phyloP scores from a whole-genome alignment of 2,329 filamentous ascomycete genomes.

The Neopestalotiopsis clavispora region DNA sequence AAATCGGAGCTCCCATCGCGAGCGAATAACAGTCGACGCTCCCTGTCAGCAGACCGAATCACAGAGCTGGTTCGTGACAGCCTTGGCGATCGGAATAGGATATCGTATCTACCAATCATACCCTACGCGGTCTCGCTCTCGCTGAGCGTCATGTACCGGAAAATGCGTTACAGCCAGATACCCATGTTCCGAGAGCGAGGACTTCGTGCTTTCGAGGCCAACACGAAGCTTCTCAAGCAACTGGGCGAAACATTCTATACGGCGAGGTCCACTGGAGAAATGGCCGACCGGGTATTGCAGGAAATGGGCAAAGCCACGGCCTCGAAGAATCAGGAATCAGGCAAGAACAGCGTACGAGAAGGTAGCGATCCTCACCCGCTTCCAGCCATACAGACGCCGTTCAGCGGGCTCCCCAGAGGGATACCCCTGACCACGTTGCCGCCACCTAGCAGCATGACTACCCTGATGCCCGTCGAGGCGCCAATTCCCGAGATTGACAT shows the following conservation, averaged over 20 bases:
- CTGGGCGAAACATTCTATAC: constrained; percentile 65
- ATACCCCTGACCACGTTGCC: constrained; percentile 9
- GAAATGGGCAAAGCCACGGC: constrained; percentile 61
- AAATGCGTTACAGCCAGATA: constrained; percentile 65
- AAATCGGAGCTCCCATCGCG: constrained; percentile 47
- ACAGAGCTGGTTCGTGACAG: constrained; percentile 58
- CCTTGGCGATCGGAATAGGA: constrained; percentile 44
- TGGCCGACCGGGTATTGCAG: constrained; percentile 59
- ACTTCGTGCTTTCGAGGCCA: constrained; percentile 57
- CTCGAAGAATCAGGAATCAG: constrained; percentile 43
- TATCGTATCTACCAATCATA: constrained; percentile 58
- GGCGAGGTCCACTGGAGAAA: constrained; percentile 56
- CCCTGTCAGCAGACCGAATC: constrained; percentile 62
- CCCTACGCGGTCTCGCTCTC: constrained; percentile 67
- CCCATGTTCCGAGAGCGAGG: constrained; percentile 64
- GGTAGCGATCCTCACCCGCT: constrained; percentile 26
- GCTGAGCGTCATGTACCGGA: constrained; percentile 65
- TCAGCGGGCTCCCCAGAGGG: neutral
- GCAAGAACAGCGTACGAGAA: constrained; percentile 26
- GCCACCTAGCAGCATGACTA: constrained; percentile 16
- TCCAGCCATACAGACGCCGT: neutral
- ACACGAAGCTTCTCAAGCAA: constrained; percentile 56
- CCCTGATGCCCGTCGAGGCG: constrained; percentile 44
- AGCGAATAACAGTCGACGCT: constrained; percentile 60
- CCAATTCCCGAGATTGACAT: constrained; percentile 55